Evolutionary conservation across 768 basidiomycete species (phyloP).

Genomic region (Russula griseocarnosa): DNA sequence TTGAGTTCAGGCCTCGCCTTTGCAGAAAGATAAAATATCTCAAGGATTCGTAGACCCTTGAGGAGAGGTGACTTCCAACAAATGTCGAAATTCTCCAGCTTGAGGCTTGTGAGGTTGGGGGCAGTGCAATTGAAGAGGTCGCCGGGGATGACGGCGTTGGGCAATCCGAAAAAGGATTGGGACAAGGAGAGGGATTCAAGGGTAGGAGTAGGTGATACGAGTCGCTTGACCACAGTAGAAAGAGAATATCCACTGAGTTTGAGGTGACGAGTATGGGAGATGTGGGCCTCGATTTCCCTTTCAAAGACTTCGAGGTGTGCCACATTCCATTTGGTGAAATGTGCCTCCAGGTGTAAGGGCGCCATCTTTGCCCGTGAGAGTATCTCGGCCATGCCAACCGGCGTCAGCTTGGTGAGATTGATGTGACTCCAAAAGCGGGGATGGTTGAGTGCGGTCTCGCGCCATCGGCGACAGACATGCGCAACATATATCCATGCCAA

Average conservation of each 20-base stretch:
- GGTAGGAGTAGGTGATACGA: constrained; percentile 2
- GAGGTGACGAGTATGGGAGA: constrained; percentile 12
- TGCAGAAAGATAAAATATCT: neutral
- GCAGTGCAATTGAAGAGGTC: neutral
- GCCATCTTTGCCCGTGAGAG: constrained; percentile 11
- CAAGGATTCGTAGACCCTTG: constrained; percentile 4
- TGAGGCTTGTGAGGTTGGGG: neutral
- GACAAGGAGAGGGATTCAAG: neutral
- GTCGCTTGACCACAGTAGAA: neutral
- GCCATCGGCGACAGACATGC: constrained; percentile 25
- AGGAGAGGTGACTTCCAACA: constrained; percentile 14
- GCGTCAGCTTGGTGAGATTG: constrained; percentile 1
- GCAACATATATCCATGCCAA: constrained; percentile 13
- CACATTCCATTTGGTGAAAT: neutral
- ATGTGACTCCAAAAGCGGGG: constrained; percentile 18
- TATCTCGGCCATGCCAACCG: constrained; percentile 1
- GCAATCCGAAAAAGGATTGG: no score
- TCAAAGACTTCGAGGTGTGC: neutral
- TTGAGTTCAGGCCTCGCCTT: neutral
- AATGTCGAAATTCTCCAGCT: neutral
- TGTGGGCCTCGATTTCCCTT: neutral
- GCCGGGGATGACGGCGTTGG: neutral
- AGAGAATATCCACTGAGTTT: neutral
- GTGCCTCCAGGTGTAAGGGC: constrained; percentile 5
- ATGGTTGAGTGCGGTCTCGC: constrained; percentile 19